Conservation (phyloP, 257 asterid species). For the Solanum peruvianum region DNA sequence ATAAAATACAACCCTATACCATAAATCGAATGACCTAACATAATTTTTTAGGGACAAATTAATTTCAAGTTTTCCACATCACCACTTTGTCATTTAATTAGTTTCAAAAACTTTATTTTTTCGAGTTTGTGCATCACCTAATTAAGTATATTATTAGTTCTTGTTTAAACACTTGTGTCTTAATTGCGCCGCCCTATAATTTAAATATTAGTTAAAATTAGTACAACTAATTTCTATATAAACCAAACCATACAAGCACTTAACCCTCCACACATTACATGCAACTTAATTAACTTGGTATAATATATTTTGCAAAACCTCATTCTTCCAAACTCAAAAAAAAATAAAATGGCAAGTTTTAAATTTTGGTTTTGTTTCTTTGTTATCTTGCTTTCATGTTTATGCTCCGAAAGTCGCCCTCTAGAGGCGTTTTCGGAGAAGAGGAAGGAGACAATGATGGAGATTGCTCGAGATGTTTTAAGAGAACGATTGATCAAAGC, state of each 20-base stretch:
- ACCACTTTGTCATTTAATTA: neutral
- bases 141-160: neutral
- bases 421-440: neutral
- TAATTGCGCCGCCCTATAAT: neutral
- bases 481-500: neutral
- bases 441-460: neutral
- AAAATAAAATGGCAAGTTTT: neutral
- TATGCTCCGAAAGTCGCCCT: neutral
- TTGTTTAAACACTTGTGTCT: neutral
- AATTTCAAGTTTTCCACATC: neutral
- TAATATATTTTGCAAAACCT: neutral
- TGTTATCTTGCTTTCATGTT: neutral
- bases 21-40: neutral
- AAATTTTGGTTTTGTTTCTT: conserved; percentile 3
- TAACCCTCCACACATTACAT: neutral
- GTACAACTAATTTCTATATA: neutral
- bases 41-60: neutral
- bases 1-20: neutral
- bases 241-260: neutral
- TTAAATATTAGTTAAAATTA: neutral
- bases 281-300: neutral
- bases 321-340: neutral
- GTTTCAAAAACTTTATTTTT: neutral
- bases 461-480: neutral
- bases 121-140: neutral